A percentile compares a stretch with the other conserved stretches of the same genome.
phyloP scores from a whole-genome alignment of 75 land plant genomes.

The Pinus taeda region DNA sequence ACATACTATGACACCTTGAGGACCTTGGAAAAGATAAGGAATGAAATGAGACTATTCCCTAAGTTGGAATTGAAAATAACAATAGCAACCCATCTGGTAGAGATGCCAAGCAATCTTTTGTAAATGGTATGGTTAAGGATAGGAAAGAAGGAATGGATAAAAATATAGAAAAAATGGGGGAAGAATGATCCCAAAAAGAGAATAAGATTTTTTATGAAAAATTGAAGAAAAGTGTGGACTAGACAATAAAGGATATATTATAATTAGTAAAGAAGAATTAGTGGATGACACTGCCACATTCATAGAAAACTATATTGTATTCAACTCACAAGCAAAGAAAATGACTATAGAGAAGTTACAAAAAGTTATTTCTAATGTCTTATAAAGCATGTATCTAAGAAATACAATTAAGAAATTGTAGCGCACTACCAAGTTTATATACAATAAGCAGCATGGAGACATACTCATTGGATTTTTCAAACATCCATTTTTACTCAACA shows the following conservation, averaged over 20 bases:
- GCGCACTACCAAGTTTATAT: slow-evolving; percentile 68
- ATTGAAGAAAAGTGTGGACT: slow-evolving; percentile 62
- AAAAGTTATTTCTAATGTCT: slow-evolving; percentile 64
- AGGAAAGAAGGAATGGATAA: too few species aligned
- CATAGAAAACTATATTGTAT: slow-evolving; percentile 71
- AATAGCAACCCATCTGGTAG: too few species aligned
- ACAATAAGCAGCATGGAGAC: slow-evolving; percentile 84
- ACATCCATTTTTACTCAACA: slow-evolving; percentile 37
- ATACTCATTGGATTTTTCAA: slow-evolving; percentile 56
- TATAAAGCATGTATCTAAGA: slow-evolving; percentile 47
- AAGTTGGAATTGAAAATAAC: too few species aligned
- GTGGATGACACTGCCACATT: slow-evolving; percentile 81
- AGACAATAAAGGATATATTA: slow-evolving; percentile 66
- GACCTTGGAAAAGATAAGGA: too few species aligned
- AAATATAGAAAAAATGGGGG: too few species aligned
- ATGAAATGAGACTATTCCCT: too few species aligned
- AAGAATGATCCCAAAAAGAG: too few species aligned
- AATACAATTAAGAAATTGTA: slow-evolving; percentile 56
- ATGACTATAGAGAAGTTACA: slow-evolving; percentile 75
- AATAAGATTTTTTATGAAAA: too few species aligned
- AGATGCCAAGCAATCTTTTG: too few species aligned
- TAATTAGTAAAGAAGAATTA: slow-evolving; percentile 72
- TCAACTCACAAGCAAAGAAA: slow-evolving; percentile 61
- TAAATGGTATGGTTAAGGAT: too few species aligned
- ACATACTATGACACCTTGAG: too few species aligned